A percentile compares a stretch with the other conserved stretches of the same genome.
Conservation (phyloP, 495 filamentous ascomycete genomes). For the Aeminium ludgeri region DNA sequence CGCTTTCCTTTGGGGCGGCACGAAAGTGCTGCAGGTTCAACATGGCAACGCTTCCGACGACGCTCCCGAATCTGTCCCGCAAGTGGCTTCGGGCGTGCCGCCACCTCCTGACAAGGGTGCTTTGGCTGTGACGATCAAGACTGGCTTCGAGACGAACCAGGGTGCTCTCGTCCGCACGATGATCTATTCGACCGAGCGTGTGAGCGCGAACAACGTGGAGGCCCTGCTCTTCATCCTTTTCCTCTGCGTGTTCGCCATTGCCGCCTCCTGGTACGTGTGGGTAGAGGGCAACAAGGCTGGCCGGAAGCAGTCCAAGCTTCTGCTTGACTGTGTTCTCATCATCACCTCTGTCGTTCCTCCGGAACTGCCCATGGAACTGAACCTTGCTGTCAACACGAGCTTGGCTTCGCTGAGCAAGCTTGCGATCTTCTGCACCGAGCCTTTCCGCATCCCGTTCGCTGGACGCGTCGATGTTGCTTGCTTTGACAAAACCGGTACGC, state of each 20-base stretch:
- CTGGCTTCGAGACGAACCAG: conserved; percentile 96
- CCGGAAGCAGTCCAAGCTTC: conserved; percentile 88
- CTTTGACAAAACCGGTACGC: conserved; percentile 96
- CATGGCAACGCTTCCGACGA: conserved; percentile 61
- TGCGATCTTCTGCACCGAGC: conserved; percentile 97
- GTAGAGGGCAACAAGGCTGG: conserved; percentile 83
- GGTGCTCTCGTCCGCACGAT: conserved; percentile 95
- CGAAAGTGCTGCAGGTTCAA: conserved; percentile 90
- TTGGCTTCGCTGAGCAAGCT: conserved; percentile 83
- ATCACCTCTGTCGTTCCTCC: conserved; percentile 94
- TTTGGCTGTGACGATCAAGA: conserved; percentile 88
- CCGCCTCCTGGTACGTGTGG: conserved; percentile 99
- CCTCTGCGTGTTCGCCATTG: conserved; percentile 86
- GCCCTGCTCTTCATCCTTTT: conserved; percentile 94
- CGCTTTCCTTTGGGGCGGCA: conserved; percentile 87
- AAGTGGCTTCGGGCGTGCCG: conserved; percentile 51
- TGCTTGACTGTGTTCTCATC: conserved; percentile 94
- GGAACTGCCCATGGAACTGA: conserved; percentile 95
- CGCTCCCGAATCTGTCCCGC: conserved; percentile 39
- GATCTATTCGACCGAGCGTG: conserved; percentile 98
- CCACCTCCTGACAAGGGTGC: conserved; percentile 81
- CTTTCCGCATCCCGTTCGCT: conserved; percentile 96
- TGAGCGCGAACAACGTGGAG: conserved; percentile 92
- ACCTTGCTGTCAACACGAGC: conserved; percentile 96
- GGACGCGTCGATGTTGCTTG: conserved; percentile 92